A percentile compares a stretch with the other conserved stretches of the same genome.
These are phyloP conservation scores for Picea glauca DNA, from an alignment of 75 land plant genomes.

Conservation along the genomic window DNA sequence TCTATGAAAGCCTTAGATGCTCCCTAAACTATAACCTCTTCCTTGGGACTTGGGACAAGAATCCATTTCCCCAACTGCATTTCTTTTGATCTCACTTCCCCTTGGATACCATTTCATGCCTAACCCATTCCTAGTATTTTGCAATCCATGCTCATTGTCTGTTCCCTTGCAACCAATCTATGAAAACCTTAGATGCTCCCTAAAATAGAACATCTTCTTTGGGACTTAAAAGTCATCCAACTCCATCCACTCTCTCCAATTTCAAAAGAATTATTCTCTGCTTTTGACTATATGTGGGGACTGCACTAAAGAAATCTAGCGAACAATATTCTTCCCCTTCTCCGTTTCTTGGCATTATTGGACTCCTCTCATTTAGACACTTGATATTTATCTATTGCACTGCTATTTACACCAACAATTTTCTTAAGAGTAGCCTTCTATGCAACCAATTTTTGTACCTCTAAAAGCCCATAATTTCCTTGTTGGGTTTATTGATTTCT, in stretches of 20 bases:
- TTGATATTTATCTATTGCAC: not conserved
- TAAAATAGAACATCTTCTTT: too few species aligned
- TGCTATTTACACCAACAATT: not conserved
- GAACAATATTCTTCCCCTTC: constrained; percentile 6
- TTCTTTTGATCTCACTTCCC: not conserved
- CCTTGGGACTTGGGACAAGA: not conserved
- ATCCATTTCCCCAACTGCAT: not conserved
- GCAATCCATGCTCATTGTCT: not conserved
- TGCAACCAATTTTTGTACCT: not conserved
- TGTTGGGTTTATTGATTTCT: not conserved
- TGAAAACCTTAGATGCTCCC: constrained; percentile 1
- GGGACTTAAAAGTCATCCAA: not conserved
- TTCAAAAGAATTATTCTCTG: not conserved
- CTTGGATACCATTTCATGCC: not conserved
- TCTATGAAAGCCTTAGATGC: constrained; percentile 1
- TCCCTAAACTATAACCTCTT: constrained; percentile 1
- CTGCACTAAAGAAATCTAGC: constrained; percentile 4
- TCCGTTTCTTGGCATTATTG: not conserved
- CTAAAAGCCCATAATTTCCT: not conserved
- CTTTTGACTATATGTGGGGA: not conserved
- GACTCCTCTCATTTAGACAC: not conserved
- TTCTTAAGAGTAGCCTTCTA: not conserved
- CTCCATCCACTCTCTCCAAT: not conserved
- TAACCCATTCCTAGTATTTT: not conserved
- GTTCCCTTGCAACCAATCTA: not conserved